Percentiles rank a stretch among this genome's conserved stretches.
Evolutionary conservation across 768 basidiomycete genomes (phyloP).

Genomic region (Chalciporus sphaerocephalus): DNA sequence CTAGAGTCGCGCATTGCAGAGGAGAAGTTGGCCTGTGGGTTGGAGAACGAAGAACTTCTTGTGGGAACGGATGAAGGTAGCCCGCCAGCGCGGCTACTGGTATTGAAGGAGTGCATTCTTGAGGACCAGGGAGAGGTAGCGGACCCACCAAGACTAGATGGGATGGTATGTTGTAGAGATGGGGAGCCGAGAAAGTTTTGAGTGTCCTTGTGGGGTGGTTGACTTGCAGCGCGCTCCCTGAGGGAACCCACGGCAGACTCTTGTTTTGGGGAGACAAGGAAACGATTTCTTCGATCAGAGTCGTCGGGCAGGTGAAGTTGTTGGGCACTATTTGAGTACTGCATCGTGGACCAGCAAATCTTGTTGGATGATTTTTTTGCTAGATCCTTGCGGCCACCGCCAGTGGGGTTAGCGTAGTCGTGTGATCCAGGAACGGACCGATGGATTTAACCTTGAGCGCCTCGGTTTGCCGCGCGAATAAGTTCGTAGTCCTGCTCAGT

Average conservation of each 20-base stretch:
- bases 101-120: conserved; percentile 44
- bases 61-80: conserved; percentile 55
- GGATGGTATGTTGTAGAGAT: conserved; percentile 47
- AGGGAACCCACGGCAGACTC: conserved; percentile 41
- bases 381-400: conserved; percentile 1
- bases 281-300: conserved; percentile 59
- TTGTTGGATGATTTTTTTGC: conserved; percentile 2
- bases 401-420: conserved; percentile 11
- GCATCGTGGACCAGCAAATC: conserved; percentile 27
- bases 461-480: neutral
- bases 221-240: conserved; percentile 65
- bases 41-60: conserved; percentile 66
- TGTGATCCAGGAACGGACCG: conserved; percentile 17
- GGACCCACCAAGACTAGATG: conserved; percentile 41
- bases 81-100: conserved; percentile 30
- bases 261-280: conserved; percentile 42
- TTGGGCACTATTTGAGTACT: conserved; percentile 30
- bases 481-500: neutral
- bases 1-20: conserved; percentile 62
- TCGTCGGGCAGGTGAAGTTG: conserved; percentile 42
- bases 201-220: conserved; percentile 56
- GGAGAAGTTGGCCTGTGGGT: conserved; percentile 52
- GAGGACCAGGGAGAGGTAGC: conserved; percentile 38
- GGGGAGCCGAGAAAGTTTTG: conserved; percentile 49
- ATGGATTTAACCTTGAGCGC: neutral